Percentiles rank a stretch among this genome's conserved stretches.
Evolutionary conservation across 2,329 filamentous ascomycete genomes (phyloP).

Genomic region (Albifimbria verrucaria): DNA sequence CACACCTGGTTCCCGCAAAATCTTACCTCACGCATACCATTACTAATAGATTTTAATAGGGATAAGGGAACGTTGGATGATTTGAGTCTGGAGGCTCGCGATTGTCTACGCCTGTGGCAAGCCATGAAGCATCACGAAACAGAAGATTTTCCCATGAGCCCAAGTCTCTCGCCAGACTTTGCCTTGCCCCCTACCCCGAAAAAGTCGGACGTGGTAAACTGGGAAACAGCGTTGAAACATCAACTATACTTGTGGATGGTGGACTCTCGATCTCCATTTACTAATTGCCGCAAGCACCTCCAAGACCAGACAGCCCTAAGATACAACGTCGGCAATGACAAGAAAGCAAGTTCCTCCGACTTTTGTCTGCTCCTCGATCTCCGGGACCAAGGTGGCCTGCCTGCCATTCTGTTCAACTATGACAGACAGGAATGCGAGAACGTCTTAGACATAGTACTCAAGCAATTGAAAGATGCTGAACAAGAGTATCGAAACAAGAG

Average conservation of each 20-base stretch:
- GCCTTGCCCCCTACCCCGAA: conserved; percentile 51
- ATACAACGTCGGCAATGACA: background rate
- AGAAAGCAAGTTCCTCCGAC: background rate
- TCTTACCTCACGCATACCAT: background rate
- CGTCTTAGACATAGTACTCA: conserved; percentile 49
- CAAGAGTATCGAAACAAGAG: conserved; percentile 52
- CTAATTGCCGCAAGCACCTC: conserved; percentile 44
- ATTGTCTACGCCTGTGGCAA: conserved; percentile 65
- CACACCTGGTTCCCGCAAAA: too few species aligned
- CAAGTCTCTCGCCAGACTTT: background rate
- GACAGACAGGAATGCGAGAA: conserved; percentile 63
- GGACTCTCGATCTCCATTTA: conserved; percentile 41
- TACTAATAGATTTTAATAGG: background rate
- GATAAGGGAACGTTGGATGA: conserved; percentile 60
- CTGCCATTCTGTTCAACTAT: conserved; percentile 76
- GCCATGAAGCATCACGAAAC: conserved; percentile 59
- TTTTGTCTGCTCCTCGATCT: conserved; percentile 59
- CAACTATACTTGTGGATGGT: conserved; percentile 59
- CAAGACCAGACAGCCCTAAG: background rate
- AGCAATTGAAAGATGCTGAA: conserved; percentile 39
- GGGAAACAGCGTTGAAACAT: conserved; percentile 60
- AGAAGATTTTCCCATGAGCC: conserved; percentile 43
- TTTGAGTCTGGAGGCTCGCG: conserved; percentile 65
- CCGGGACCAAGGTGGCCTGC: conserved; percentile 62
- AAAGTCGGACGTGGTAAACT: conserved; percentile 64